Evolutionary conservation across 2,329 filamentous ascomycete genomes (phyloP), one percentile per base, ranked within the genome.

Genomic region (Colletotrichum filicis): DNA sequence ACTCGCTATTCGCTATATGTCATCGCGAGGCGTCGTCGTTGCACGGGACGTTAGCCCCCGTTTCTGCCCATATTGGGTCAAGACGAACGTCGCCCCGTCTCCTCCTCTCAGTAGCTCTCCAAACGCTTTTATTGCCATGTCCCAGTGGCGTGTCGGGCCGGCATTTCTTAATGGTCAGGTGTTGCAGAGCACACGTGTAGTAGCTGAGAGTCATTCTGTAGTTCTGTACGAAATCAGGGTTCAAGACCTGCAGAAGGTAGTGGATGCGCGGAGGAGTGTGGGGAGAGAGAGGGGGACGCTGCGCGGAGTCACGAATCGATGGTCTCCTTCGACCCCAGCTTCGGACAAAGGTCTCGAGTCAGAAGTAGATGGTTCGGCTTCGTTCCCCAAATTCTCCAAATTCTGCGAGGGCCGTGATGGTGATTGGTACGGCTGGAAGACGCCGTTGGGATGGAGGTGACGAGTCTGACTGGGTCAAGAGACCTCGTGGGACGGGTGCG

Each of bases 141-240:
- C 42, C 56, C 22, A 53, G 28, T 74, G 56, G 68, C 58, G 68
- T 74, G 28, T 46, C 68, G 68, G 62, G 68, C 62, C 62, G 62
- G 71, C 71, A 74, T 74, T 72, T 72, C 71, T 72, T 57, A 32
- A 32, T 72, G 59, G 52, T 74, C 71, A 74, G 71, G 71, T 74
- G 71, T 74, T 63, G 68, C 52, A 68, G 61, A 46, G 49, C 67
- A 71, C 26, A 49, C 61, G 61, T 61, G 59, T 55, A 28, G 46
- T 64, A 22, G 52, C 24, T 30, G 61, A n/a, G 19, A n/a, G 42
- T 49, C 19, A 59, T 26, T 32, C 6, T 53, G 66, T 66, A 61
- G 60, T 64, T 64, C 66, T 52, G 32, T 60, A 65, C 66, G 32
- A 35, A 56, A 49, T 35, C 66, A 73, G 66, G 71, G 66, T 70